phyloP scores from a whole-genome alignment of 805 yeast species.

The Ogataea paraovalis region DNA sequence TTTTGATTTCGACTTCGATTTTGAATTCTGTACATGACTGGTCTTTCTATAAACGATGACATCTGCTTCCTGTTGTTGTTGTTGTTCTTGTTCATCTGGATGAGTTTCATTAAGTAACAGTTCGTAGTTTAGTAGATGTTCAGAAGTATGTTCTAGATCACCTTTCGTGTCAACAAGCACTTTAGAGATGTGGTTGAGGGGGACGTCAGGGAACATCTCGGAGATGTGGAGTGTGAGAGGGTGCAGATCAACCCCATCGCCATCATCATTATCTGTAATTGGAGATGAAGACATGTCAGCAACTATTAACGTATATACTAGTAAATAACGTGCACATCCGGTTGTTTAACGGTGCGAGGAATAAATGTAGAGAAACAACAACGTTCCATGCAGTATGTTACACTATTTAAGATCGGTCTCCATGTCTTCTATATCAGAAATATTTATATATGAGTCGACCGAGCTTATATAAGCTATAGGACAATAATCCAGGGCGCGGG shows the following conservation, averaged over 20 bases:
- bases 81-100: neutral
- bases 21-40: conserved; percentile 10
- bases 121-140: conserved; percentile 27
- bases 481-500: too few species aligned
- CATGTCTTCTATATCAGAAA: too few species aligned
- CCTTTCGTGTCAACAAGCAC: conserved; percentile 30
- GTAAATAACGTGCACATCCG: too few species aligned
- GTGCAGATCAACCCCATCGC: neutral
- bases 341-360: too few species aligned
- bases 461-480: too few species aligned
- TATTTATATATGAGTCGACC: too few species aligned
- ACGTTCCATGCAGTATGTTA: too few species aligned
- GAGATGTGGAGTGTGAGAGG: conserved; percentile 16
- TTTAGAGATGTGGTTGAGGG: conserved; percentile 27
- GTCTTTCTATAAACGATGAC: neutral
- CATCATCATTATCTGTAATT: neutral
- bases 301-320: too few species aligned
- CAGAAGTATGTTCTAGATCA: conserved; percentile 31
- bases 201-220: conserved; percentile 45
- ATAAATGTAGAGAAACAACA: too few species aligned
- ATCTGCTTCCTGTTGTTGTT: neutral
- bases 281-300: neutral
- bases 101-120: neutral
- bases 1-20: too few species aligned
- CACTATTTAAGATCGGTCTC: too few species aligned